A percentile compares a stretch with the other conserved stretches of the same genome.
phyloP scores from a whole-genome alignment of 2,329 filamentous ascomycete genomes.

The Fusarium odoratissimum region DNA sequence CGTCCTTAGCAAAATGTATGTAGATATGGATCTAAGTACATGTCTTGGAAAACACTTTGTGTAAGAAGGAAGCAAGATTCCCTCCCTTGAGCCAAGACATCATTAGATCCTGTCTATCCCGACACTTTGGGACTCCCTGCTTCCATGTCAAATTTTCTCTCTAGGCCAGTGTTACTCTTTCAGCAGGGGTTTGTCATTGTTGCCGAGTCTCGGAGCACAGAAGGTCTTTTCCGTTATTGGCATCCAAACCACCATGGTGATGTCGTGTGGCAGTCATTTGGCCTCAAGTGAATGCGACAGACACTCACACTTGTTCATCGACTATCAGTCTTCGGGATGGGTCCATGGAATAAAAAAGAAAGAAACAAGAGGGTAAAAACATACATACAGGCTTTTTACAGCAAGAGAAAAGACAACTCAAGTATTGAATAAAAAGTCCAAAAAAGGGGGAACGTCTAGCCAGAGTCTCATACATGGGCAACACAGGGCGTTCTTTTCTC shows the following conservation, averaged over 20 bases:
- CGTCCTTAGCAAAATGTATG: background rate
- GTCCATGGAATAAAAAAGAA: background rate
- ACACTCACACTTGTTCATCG: background rate
- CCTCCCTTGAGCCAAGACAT: constrained; percentile 4
- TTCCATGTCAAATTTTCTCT: constrained; percentile 7
- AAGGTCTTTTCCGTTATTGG: background rate
- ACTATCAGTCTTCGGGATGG: no score
- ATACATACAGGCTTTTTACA: background rate
- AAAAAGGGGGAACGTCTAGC: background rate
- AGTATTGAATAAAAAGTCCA: background rate
- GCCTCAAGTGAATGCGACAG: background rate
- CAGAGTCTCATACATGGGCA: background rate
- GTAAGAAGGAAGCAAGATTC: background rate
- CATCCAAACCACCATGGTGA: background rate
- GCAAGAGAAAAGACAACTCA: background rate
- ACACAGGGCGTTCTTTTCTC: background rate
- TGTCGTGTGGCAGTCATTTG: background rate
- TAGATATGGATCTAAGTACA: background rate
- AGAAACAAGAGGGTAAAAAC: fast-evolving
- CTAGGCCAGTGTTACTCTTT: background rate
- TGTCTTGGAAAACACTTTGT: background rate
- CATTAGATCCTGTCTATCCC: constrained; percentile 20
- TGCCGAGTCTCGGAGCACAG: background rate
- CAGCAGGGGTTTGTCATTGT: constrained; percentile 22
- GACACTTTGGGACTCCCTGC: constrained; percentile 39